A percentile compares a stretch with the other conserved stretches of the same genome.
These are phyloP conservation scores for Picochlorum sp. DNA, from an alignment of 139 green algal genomes.

Conservation along the genomic window DNA sequence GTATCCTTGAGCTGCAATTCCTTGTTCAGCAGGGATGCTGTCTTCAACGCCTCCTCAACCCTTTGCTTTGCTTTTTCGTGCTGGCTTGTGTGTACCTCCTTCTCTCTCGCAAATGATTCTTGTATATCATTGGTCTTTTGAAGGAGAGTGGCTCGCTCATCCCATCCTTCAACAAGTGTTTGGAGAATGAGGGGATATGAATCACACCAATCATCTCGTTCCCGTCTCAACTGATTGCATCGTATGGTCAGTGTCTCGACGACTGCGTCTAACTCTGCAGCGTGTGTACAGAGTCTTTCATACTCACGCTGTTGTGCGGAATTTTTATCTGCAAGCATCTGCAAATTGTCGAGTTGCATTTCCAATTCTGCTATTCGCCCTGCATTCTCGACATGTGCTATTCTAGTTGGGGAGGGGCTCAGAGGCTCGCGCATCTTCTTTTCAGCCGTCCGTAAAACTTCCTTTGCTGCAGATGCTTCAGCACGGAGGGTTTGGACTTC, in stretches of 20 bases:
- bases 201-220: neutral
- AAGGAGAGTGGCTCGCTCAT: neutral
- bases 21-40: neutral
- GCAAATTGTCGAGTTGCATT: too few relatives aligned
- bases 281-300: too few relatives aligned
- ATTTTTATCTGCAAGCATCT: too few relatives aligned
- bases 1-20: neutral
- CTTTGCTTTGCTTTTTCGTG: neutral
- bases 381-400: too few relatives aligned
- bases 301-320: too few relatives aligned
- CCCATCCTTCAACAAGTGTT: neutral
- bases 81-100: neutral
- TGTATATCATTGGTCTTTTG: neutral
- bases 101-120: neutral
- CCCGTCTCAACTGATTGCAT: too few relatives aligned
- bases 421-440: constrained; percentile 10
- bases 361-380: too few relatives aligned
- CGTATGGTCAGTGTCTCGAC: too few relatives aligned
- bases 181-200: neutral
- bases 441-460: constrained; percentile 14
- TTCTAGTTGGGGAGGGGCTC: too few relatives aligned
- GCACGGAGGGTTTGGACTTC: constrained; percentile 21
- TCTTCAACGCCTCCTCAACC: neutral
- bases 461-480: constrained; percentile 26
- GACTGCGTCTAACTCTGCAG: too few relatives aligned